Percentiles rank a stretch among this genome's conserved stretches.
Evolutionary conservation across 768 basidiomycete species (phyloP).

Genomic region (Neoboletus brunneissimus): DNA sequence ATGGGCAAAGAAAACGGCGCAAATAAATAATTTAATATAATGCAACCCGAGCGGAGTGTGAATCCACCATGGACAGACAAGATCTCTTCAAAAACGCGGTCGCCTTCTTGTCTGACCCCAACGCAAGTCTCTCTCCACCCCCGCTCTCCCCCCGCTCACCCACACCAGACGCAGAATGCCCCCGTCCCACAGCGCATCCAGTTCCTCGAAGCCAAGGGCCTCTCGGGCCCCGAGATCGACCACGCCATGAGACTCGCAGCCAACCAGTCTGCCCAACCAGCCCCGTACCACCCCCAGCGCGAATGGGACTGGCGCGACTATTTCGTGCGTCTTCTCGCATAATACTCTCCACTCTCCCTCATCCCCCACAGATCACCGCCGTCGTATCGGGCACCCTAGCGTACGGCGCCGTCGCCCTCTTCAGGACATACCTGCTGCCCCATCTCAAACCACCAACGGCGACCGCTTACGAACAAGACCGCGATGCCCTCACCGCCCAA

Average conservation of each 20-base stretch:
- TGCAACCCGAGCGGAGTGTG: conserved; percentile 27
- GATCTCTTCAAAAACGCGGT: conserved; percentile 82
- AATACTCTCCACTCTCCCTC: conserved; percentile 17
- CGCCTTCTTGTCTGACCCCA: conserved; percentile 80
- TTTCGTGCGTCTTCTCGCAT: conserved; percentile 61
- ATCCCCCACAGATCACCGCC: conserved; percentile 71
- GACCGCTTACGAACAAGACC: conserved; percentile 87
- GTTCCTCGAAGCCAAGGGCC: conserved; percentile 94
- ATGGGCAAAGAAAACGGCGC: not conserved
- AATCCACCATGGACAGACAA: conserved; percentile 49
- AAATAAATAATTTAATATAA: not conserved
- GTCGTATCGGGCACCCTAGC: conserved; percentile 84
- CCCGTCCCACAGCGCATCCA: conserved; percentile 81
- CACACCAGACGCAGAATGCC: conserved; percentile 65
- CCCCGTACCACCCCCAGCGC: conserved; percentile 39
- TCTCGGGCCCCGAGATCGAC: conserved; percentile 82
- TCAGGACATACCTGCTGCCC: conserved; percentile 89
- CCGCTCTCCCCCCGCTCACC: conserved; percentile 11
- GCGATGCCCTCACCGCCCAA: conserved; percentile 78
- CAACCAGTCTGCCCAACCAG: conserved; percentile 28
- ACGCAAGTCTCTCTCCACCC: conserved; percentile 41
- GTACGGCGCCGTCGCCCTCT: conserved; percentile 77
- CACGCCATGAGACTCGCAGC: conserved; percentile 69
- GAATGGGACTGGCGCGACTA: conserved; percentile 97
- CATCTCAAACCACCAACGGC: conserved; percentile 86